Evolutionary conservation across 2,329 filamentous ascomycete species (phyloP).

Genomic region (Stachybotrys chlorohalonatus): DNA sequence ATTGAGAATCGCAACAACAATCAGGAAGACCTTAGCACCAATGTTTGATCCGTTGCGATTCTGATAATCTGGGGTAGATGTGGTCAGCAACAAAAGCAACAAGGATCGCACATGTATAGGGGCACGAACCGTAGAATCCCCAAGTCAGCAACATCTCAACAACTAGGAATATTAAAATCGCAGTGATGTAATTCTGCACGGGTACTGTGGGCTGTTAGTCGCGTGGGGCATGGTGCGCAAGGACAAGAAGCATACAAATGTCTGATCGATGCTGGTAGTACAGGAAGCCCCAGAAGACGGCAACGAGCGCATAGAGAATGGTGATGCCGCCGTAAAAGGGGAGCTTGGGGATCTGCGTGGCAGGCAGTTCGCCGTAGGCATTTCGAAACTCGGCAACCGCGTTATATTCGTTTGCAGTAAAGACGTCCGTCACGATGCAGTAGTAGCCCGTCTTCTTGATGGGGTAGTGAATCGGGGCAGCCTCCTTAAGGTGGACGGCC

Average conservation of each 20-base stretch:
- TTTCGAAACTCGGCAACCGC: slow-evolving; percentile 89
- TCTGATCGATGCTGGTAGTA: slow-evolving; percentile 93
- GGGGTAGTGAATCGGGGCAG: slow-evolving; percentile 67
- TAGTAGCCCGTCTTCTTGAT: slow-evolving; percentile 93
- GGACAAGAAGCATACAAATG: slow-evolving; percentile 51
- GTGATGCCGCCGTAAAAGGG: slow-evolving; percentile 95
- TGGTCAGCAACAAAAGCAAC: slow-evolving; percentile 20
- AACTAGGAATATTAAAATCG: slow-evolving; percentile 88
- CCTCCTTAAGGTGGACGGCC: slow-evolving; percentile 72
- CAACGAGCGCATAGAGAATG: slow-evolving; percentile 84
- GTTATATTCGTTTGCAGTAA: slow-evolving; percentile 59
- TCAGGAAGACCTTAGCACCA: slow-evolving; percentile 75
- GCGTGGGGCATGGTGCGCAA: background rate
- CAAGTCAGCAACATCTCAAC: slow-evolving; percentile 97
- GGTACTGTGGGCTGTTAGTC: slow-evolving; percentile 48
- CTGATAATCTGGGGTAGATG: slow-evolving; percentile 61
- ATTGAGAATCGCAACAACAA: slow-evolving; percentile 87
- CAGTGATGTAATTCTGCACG: slow-evolving; percentile 98
- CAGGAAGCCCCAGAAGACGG: slow-evolving; percentile 79
- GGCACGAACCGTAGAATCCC: slow-evolving; percentile 78
- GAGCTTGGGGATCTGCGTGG: slow-evolving; percentile 91
- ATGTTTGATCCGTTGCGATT: slow-evolving; percentile 81
- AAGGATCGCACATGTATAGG: background rate
- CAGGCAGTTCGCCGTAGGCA: slow-evolving; percentile 90
- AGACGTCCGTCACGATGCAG: slow-evolving; percentile 74